Conservation (phyloP, 345 rosid genomes). For the Leavenworthia alabamica region DNA sequence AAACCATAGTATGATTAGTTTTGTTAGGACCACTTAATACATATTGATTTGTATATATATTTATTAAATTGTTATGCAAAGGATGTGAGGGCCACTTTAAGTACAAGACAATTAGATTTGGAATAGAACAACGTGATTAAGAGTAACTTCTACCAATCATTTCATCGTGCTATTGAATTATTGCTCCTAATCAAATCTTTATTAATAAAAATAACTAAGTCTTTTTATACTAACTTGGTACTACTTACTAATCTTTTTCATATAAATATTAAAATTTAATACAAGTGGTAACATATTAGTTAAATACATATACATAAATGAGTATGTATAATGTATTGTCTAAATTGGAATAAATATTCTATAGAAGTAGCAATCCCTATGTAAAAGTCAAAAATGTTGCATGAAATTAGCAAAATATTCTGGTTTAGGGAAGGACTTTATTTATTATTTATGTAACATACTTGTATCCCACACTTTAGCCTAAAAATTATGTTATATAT, state of each 20-base stretch:
- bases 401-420: slow-evolving; percentile 33
- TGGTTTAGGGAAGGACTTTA: slow-evolving; percentile 16
- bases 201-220: slow-evolving; percentile 1
- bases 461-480: slow-evolving; percentile 25
- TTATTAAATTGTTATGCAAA: slow-evolving; percentile 14
- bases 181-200: slow-evolving; percentile 16
- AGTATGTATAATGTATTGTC: slow-evolving; percentile 3
- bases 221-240: background rate
- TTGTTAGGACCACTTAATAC: slow-evolving; percentile 21
- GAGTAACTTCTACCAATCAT: slow-evolving; percentile 34
- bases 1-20: slow-evolving; percentile 1
- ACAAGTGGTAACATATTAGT: slow-evolving; percentile 24
- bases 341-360: background rate
- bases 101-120: slow-evolving; percentile 28
- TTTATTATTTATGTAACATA: slow-evolving; percentile 18
- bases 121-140: slow-evolving; percentile 32
- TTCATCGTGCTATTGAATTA: slow-evolving; percentile 31
- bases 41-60: slow-evolving; percentile 5
- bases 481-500: slow-evolving; percentile 6
- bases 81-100: slow-evolving; percentile 36
- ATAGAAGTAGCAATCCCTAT: slow-evolving; percentile 23
- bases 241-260: background rate
- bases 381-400: slow-evolving; percentile 27
- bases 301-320: slow-evolving; percentile 5
- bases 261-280: background rate